Conservation (phyloP, 2,329 filamentous ascomycete species). For the Ophiostoma sp. region DNA sequence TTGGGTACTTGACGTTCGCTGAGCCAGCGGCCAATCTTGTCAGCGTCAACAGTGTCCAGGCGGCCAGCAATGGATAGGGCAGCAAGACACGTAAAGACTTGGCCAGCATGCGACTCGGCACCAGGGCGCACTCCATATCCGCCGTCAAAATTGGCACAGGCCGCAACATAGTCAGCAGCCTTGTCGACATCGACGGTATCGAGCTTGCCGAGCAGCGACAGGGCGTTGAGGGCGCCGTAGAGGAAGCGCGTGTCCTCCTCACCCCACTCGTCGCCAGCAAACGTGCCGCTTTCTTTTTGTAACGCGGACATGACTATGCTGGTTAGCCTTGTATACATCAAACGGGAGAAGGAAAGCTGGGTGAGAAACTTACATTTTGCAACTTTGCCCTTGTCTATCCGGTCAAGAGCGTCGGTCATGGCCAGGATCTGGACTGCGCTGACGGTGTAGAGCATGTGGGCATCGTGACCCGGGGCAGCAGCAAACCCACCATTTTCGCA, state of each 20-base stretch:
- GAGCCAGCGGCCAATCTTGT: constrained; percentile 81
- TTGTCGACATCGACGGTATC: constrained; percentile 70
- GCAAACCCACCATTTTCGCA: constrained; percentile 86
- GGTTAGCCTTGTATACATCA: constrained; percentile 26
- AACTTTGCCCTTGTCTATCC: constrained; percentile 64
- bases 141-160: constrained; percentile 90
- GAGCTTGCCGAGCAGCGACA: constrained; percentile 75
- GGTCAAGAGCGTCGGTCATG: constrained; percentile 73
- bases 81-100: constrained; percentile 91
- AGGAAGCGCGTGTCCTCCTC: constrained; percentile 94
- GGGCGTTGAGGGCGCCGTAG: constrained; percentile 80
- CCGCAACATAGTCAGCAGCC: constrained; percentile 71
- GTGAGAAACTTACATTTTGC: constrained; percentile 63
- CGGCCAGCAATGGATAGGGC: constrained; percentile 78
- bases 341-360: background rate
- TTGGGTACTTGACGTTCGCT: constrained; percentile 85
- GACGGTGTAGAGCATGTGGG: constrained; percentile 93
- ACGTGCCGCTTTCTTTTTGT: constrained; percentile 77
- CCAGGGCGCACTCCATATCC: constrained; percentile 86
- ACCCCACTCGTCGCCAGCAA: constrained; percentile 92
- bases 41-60: constrained; percentile 74
- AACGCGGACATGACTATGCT: constrained; percentile 66
- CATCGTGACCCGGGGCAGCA: constrained; percentile 87
- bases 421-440: constrained; percentile 92
- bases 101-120: constrained; percentile 89